phyloP scores from a whole-genome alignment of 2,329 filamentous ascomycete species.

The Ustulina deusta region DNA sequence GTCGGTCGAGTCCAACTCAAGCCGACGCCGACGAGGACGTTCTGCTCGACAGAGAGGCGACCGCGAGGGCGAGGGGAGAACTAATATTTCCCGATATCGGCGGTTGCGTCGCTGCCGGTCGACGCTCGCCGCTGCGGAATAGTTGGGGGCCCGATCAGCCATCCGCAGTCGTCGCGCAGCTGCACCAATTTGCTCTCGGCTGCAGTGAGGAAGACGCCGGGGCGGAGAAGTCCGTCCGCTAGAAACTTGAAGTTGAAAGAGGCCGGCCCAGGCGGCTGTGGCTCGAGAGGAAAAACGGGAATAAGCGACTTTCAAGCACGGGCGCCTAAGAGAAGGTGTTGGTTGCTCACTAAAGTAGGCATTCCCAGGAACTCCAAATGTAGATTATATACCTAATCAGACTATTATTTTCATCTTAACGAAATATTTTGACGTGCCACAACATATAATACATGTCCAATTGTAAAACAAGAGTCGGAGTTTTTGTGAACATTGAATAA shows the following conservation, averaged over 20 bases:
- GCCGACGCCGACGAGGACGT: background rate
- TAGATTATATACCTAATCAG: background rate
- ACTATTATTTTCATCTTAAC: background rate
- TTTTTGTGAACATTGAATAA: background rate
- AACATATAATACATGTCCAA: background rate
- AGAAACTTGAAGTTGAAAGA: background rate
- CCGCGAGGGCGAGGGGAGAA: background rate
- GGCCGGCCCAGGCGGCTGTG: background rate
- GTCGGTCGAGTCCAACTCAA: background rate
- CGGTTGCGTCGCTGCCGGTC: background rate
- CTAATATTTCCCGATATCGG: background rate
- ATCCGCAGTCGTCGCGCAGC: conserved; percentile 6
- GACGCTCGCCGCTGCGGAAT: conserved; percentile 28
- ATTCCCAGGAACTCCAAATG: background rate
- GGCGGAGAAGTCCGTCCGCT: background rate
- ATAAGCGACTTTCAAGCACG: no score
- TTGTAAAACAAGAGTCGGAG: background rate
- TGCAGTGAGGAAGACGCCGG: background rate
- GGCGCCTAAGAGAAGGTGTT: background rate
- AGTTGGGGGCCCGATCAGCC: conserved; percentile 34
- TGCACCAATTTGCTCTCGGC: background rate
- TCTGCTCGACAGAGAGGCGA: conserved; percentile 23
- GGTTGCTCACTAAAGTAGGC: background rate
- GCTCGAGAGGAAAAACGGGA: background rate
- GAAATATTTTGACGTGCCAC: background rate